Base-by-base conservation (phyloP, 805 yeast genomes). In the Lipomyces japonicus region DNA sequence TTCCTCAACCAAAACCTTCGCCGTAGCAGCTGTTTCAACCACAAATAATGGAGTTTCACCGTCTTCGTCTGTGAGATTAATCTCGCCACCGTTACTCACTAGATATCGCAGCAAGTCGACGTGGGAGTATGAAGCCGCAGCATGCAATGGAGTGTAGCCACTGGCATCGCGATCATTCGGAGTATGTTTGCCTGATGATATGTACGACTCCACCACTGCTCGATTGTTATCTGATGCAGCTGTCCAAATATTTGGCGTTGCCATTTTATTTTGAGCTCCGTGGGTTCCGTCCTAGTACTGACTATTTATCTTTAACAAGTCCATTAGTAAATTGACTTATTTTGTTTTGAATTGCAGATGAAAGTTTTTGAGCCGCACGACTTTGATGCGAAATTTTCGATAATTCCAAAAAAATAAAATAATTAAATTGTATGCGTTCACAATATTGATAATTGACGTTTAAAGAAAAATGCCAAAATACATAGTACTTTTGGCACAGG, bases 31-130 rank as follows among this genome's bases (percentile, higher is more conserved):
- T 48, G 81, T 84, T 63, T 93, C 99, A 21, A 81, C 86, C 59
- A 88, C 95, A 66, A 91, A 97, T 53, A 93, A 72, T 0, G 99
- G 97, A 0, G 97, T 84, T 62, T 93, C 99, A 1, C 97, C 97
- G 58, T 95, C 98, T 21, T 69, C 69, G 60, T 93, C 99, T 51
- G 75, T 80, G 28, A 90, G 71, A 65, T 93, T 89, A 22, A 89
- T 77, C 63, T 93, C 82, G 4, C 96, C 97, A 6, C 86, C 86
- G 18, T 69, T 65, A 3, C 60, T 59, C 3, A 85, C 66, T 40
- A 88, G 71, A 55, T 75, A 77, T 49, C 70, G 66, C 34, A 93
- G 70, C 35, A 93, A 71, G 7, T 84, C 89, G 2, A 69, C 60
- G 64, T 91, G 90, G 6, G 91, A 91, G 67, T 93, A 93, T 1